Evolutionary conservation across 441 rosid species (phyloP).

Genomic region (Bocquillonia castaneifolia): DNA sequence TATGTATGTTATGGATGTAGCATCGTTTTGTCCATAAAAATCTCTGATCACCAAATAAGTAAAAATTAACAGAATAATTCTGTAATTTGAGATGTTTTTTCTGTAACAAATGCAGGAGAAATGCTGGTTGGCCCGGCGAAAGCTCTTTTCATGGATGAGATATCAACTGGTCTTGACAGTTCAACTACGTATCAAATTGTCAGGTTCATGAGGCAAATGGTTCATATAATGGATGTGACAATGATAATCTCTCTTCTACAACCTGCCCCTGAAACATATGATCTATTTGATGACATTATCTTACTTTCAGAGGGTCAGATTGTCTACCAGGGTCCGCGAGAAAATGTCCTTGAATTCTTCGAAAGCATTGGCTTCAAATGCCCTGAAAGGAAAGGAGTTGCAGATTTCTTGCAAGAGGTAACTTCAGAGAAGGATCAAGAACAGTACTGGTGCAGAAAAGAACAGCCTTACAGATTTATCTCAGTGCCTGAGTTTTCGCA

Average conservation of each 20-base stretch:
- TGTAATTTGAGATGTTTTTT: neutral
- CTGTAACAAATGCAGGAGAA: constrained; percentile 43
- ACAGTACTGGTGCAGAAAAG: constrained; percentile 51
- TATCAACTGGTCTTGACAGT: constrained; percentile 67
- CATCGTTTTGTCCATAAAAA: no score
- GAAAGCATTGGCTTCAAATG: constrained; percentile 57
- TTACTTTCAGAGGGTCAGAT: constrained; percentile 64
- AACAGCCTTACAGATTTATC: constrained; percentile 42
- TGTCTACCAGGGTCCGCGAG: constrained; percentile 61
- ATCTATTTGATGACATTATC: constrained; percentile 59
- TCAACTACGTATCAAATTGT: constrained; percentile 64
- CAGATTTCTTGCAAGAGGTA: constrained; percentile 70
- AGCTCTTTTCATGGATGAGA: constrained; percentile 68
- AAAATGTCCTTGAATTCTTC: constrained; percentile 53
- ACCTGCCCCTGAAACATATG: constrained; percentile 70
- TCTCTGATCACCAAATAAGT: no score
- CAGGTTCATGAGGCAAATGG: constrained; percentile 61
- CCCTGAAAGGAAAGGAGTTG: constrained; percentile 64
- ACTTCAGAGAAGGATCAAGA: constrained; percentile 66
- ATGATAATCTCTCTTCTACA: constrained; percentile 64
- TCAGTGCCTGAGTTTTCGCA: constrained; percentile 42
- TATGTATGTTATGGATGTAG: no score
- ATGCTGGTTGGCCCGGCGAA: constrained; percentile 74
- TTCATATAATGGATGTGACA: constrained; percentile 63
- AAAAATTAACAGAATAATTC: neutral